A percentile compares a stretch with the other conserved stretches of the same genome.
Evolutionary conservation across 805 yeast species (phyloP).

Genomic region (Wickerhamiella sergipiensis): DNA sequence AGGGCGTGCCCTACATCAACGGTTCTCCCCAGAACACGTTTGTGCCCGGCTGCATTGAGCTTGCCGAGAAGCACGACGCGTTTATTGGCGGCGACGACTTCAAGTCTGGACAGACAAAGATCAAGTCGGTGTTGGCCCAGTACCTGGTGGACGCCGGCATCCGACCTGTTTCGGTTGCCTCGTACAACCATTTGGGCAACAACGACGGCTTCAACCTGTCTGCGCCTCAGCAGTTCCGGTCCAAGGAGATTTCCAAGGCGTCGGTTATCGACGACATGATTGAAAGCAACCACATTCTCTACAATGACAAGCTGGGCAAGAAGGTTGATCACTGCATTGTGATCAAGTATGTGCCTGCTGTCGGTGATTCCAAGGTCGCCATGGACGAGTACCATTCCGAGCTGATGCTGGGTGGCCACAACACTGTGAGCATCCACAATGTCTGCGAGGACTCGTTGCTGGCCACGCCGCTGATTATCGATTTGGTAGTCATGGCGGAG

Average conservation of each 20-base stretch:
- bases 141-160: constrained; percentile 95
- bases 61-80: constrained; percentile 62
- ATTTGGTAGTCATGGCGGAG: constrained; percentile 79
- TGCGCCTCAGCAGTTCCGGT: constrained; percentile 85
- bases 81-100: constrained; percentile 96
- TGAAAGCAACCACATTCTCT: constrained; percentile 70
- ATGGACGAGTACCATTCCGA: constrained; percentile 98
- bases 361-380: constrained; percentile 92
- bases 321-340: constrained; percentile 89
- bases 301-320: constrained; percentile 65
- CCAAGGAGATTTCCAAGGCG: constrained; percentile 87
- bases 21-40: constrained; percentile 97
- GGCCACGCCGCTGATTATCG: constrained; percentile 91
- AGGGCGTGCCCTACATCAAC: constrained; percentile 78
- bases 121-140: constrained; percentile 93
- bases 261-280: constrained; percentile 92
- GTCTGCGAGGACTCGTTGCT: constrained; percentile 92
- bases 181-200: constrained; percentile 92
- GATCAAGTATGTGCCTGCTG: constrained; percentile 86
- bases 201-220: constrained; percentile 88
- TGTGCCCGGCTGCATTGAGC: constrained; percentile 86
- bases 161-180: constrained; percentile 85
- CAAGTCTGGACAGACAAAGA: constrained; percentile 91
- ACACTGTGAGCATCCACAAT: constrained; percentile 84
- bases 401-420: constrained; percentile 95